Conservation (phyloP, 805 yeast species). For the Cyberlindnera amylophila region DNA sequence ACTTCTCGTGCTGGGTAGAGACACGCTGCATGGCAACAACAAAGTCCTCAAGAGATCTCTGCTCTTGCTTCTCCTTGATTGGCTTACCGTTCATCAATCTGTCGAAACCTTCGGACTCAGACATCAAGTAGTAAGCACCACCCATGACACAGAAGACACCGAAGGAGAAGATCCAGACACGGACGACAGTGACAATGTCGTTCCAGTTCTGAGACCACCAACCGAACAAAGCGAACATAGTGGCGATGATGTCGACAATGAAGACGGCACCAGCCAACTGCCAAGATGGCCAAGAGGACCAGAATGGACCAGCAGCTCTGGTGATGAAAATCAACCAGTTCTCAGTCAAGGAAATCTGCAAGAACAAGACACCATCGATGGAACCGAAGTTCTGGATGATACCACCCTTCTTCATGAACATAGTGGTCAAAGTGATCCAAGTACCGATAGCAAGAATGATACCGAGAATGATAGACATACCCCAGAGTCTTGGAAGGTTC, state of each 20-base stretch:
- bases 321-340: constrained; percentile 97
- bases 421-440: constrained; percentile 92
- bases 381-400: constrained; percentile 95
- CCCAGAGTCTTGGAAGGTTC: constrained; percentile 97
- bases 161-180: constrained; percentile 93
- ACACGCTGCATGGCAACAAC: constrained; percentile 85
- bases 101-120: constrained; percentile 75
- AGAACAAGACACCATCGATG: constrained; percentile 87
- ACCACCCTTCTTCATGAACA: constrained; percentile 89
- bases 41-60: constrained; percentile 78
- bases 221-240: constrained; percentile 89
- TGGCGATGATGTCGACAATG: constrained; percentile 85
- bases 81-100: constrained; percentile 81
- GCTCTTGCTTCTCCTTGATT: constrained; percentile 49
- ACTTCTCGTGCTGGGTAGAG: constrained; percentile 84
- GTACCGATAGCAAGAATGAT: constrained; percentile 83
- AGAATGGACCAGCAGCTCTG: constrained; percentile 97
- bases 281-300: constrained; percentile 97
- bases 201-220: constrained; percentile 99
- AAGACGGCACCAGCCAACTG: constrained; percentile 93
- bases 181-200: constrained; percentile 89
- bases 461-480: constrained; percentile 90
- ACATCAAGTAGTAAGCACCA: constrained; percentile 94
- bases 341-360: constrained; percentile 92
- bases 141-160: constrained; percentile 96